Evolutionary conservation across 257 asterid species (phyloP).

Genomic region (Paraleonurus japonicus): DNA sequence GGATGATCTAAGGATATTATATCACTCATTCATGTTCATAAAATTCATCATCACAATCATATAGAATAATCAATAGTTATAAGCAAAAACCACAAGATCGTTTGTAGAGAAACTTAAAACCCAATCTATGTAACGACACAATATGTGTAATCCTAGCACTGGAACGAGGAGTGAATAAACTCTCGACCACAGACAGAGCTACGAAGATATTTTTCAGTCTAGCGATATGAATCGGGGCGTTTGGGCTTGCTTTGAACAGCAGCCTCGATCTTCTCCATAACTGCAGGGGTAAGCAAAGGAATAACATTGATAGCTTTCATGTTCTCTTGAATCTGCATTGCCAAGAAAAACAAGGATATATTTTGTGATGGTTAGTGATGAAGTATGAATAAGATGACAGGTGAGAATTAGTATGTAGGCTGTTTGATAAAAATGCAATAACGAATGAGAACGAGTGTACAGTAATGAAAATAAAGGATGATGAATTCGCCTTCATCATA

Average conservation of each 20-base stretch:
- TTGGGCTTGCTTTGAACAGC: constrained; percentile 84
- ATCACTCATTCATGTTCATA: not conserved
- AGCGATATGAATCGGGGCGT: constrained; percentile 81
- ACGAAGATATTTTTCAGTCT: constrained; percentile 23
- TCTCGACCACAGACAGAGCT: not conserved
- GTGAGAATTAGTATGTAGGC: not conserved
- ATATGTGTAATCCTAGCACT: not conserved
- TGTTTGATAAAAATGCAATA: not conserved
- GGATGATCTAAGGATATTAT: not conserved
- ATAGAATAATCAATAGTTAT: not conserved
- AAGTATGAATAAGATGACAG: not conserved
- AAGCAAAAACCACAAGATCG: not conserved
- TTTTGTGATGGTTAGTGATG: not conserved
- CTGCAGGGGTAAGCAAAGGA: constrained; percentile 75
- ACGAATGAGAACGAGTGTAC: too few species aligned
- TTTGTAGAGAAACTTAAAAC: not conserved
- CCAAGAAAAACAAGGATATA: not conserved
- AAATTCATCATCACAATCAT: not conserved
- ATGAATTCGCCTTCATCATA: too few species aligned
- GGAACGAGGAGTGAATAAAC: not conserved
- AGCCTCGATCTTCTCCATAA: constrained; percentile 84
- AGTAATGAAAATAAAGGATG: too few species aligned
- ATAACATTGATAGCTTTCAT: constrained; percentile 88
- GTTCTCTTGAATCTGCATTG: constrained; percentile 78
- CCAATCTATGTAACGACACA: not conserved